Percentiles rank a stretch among this genome's conserved stretches.
These are phyloP conservation scores for Saccharomycopsis fodiens DNA, from an alignment of 805 yeast species.

Conservation along the genomic window DNA sequence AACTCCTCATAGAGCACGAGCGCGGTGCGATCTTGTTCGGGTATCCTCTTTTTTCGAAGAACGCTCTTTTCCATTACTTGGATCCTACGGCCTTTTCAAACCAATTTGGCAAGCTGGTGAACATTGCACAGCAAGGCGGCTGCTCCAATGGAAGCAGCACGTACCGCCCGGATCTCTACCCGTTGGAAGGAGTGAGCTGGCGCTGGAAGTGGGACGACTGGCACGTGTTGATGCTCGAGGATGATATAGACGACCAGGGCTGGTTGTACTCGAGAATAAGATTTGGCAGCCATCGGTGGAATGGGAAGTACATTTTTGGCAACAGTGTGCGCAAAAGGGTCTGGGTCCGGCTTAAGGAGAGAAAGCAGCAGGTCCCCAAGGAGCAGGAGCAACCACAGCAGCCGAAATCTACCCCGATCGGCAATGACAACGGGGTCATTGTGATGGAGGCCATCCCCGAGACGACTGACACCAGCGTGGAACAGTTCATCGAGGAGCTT, in stretches of 20 bases:
- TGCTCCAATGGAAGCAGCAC: conserved; percentile 10
- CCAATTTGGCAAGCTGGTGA: conserved; percentile 5
- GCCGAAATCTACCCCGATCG: too few species aligned
- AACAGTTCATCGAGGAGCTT: conserved; percentile 1
- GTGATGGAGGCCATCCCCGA: background rate
- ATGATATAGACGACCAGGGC: conserved; percentile 77
- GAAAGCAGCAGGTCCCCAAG: background rate
- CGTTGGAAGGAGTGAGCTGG: conserved; percentile 34
- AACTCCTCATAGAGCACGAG: conserved; percentile 19
- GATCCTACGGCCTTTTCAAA: conserved; percentile 19
- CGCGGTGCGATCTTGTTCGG: conserved; percentile 18
- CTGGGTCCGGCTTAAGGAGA: conserved; percentile 42
- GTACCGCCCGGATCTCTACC: conserved; percentile 13
- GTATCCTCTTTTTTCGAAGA: conserved; percentile 19
- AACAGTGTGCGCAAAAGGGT: conserved; percentile 58
- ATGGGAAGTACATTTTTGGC: conserved; percentile 50
- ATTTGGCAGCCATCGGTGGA: conserved; percentile 48
- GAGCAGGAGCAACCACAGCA: background rate
- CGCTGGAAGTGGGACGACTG: conserved; percentile 62
- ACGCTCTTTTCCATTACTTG: conserved; percentile 1
- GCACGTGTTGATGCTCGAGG: conserved; percentile 59
- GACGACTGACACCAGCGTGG: background rate
- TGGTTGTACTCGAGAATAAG: conserved; percentile 57
- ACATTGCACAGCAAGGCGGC: conserved; percentile 4
- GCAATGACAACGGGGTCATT: background rate